Percentiles rank a stretch among this genome's conserved stretches.
Evolutionary conservation across 257 asterid genomes (phyloP).

Genomic region (Ballota nigra): DNA sequence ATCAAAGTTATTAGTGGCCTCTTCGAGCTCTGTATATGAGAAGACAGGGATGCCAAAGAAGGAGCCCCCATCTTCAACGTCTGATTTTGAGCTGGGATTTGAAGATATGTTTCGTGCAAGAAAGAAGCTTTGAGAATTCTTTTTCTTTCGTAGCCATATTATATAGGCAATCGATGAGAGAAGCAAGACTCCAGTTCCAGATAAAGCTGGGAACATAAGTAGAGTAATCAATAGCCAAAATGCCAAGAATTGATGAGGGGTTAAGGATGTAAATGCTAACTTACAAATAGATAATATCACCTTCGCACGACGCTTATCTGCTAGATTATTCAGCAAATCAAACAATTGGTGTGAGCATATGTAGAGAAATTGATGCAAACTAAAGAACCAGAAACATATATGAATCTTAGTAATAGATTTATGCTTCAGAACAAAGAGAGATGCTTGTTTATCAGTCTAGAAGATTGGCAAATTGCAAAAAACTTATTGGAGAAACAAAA

Average conservation of each 20-base stretch:
- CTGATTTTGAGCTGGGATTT: constrained; percentile 20
- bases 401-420: neutral
- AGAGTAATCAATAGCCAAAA: constrained; percentile 9
- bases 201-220: constrained; percentile 34
- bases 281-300: constrained; percentile 22
- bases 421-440: neutral
- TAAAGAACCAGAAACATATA: neutral
- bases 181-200: constrained; percentile 26
- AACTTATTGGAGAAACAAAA: neutral
- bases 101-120: neutral
- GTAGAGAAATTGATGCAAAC: neutral
- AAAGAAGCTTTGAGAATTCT: neutral
- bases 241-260: neutral
- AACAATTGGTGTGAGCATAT: neutral
- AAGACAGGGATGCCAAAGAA: neutral
- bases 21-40: neutral
- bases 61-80: neutral
- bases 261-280: neutral
- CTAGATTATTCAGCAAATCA: neutral
- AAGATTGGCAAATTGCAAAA: neutral
- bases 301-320: constrained; percentile 13
- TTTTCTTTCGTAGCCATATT: neutral
- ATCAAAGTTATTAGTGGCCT: neutral
- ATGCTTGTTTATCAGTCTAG: neutral
- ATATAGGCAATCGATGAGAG: neutral